Conservation (phyloP, 495 filamentous ascomycete genomes). For the Talaromyces liani region DNA sequence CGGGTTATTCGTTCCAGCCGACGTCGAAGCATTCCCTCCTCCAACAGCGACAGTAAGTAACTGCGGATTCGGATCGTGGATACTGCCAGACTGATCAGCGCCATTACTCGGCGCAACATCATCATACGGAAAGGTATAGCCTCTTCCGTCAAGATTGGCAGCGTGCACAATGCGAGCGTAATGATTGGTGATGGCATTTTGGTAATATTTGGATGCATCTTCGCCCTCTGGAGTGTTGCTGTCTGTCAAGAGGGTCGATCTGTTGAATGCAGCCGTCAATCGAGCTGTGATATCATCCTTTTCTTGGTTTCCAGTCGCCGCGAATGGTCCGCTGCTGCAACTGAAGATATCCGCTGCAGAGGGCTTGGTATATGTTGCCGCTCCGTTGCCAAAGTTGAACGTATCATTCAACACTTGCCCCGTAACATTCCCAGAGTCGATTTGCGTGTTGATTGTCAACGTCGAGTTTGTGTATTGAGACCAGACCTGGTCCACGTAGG, state of each 20-base stretch:
- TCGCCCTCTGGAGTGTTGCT: constrained; percentile 43
- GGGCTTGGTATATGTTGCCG: constrained; percentile 48
- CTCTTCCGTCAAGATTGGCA: constrained; percentile 51
- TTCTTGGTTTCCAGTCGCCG: constrained; percentile 34
- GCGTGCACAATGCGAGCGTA: constrained; percentile 61
- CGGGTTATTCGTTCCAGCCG: not conserved
- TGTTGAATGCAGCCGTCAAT: constrained; percentile 61
- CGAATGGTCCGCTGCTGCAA: constrained; percentile 65
- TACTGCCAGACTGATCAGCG: constrained; percentile 54
- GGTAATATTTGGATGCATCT: constrained; percentile 43
- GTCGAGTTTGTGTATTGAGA: constrained; percentile 41
- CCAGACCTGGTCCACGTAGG: constrained; percentile 61
- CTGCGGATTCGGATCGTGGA: constrained; percentile 48
- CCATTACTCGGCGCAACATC: constrained; percentile 56
- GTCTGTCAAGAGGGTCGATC: constrained; percentile 50
- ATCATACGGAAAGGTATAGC: constrained; percentile 76
- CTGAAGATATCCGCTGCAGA: constrained; percentile 58
- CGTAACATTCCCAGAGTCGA: constrained; percentile 36
- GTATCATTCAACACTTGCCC: constrained; percentile 42
- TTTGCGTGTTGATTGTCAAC: constrained; percentile 60
- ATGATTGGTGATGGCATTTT: constrained; percentile 56
- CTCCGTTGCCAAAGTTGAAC: constrained; percentile 41
- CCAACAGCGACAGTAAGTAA: constrained; percentile 58
- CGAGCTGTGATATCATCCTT: constrained; percentile 54
- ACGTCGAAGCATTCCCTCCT: constrained; percentile 24